These are phyloP conservation scores for Davidsoniella australis DNA, from an alignment of 2,329 filamentous ascomycete species.

Conservation along the genomic window DNA sequence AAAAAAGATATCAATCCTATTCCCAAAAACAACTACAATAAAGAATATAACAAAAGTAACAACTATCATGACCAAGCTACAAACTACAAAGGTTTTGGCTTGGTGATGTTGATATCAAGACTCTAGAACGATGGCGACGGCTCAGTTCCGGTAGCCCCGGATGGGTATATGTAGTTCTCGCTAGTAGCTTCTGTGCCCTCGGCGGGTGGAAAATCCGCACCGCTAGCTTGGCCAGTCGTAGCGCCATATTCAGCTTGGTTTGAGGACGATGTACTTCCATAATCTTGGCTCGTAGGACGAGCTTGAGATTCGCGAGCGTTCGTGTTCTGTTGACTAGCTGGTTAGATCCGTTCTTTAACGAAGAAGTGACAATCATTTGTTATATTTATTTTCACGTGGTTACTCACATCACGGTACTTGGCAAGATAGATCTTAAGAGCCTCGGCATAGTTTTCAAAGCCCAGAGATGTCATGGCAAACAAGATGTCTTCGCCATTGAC, in stretches of 20 bases:
- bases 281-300: slow-evolving; percentile 9
- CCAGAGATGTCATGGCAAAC: slow-evolving; percentile 96
- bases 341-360: neutral
- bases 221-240: slow-evolving; percentile 15
- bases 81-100: too few species aligned
- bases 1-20: too few species aligned
- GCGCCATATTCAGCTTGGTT: slow-evolving; percentile 19
- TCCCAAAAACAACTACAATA: too few species aligned
- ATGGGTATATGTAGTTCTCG: slow-evolving; percentile 2
- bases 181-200: neutral
- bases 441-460: slow-evolving; percentile 97
- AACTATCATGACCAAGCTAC: too few species aligned
- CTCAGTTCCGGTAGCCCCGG: neutral
- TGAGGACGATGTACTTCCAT: slow-evolving; percentile 13
- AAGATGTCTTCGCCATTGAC: slow-evolving; percentile 98
- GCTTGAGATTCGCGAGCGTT: slow-evolving; percentile 6
- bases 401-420: slow-evolving; percentile 87
- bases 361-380: neutral
- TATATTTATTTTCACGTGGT: neutral
- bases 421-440: slow-evolving; percentile 95
- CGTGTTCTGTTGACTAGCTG: slow-evolving; percentile 2
- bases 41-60: too few species aligned
- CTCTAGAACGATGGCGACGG: neutral
- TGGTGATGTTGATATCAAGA: neutral
- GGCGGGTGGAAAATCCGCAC: slow-evolving; percentile 17